phyloP scores from a whole-genome alignment of 306 rosid genomes.

The Gleditsia sinensis region DNA sequence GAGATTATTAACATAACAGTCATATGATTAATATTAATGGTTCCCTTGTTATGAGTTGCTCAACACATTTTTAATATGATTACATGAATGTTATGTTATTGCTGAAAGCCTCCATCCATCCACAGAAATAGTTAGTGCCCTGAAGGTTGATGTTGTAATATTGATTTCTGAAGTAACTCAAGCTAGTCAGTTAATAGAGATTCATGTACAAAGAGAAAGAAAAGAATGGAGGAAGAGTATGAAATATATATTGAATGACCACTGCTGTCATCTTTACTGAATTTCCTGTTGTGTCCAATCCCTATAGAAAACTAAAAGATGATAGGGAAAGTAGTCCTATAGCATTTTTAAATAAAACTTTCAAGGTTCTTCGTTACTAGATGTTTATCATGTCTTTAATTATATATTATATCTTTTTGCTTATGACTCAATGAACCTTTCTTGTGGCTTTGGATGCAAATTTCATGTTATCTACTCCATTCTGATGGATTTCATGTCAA shows the following conservation, averaged over 20 bases:
- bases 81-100: not conserved
- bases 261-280: not conserved
- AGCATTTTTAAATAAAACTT: slow-evolving; percentile 1
- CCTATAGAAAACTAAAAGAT: not conserved
- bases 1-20: no score
- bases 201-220: not conserved
- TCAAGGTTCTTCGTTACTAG: not conserved
- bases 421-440: not conserved
- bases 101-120: not conserved
- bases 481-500: slow-evolving; percentile 24
- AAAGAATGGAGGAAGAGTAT: not conserved
- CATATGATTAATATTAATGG: not conserved
- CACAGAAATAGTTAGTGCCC: not conserved
- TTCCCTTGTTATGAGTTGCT: not conserved
- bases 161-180: not conserved
- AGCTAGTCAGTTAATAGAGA: not conserved
- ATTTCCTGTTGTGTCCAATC: not conserved
- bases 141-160: not conserved
- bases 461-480: slow-evolving; percentile 1
- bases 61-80: not conserved
- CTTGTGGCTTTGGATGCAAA: not conserved
- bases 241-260: not conserved
- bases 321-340: not conserved
- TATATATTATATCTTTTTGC: not conserved
- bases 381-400: not conserved